Percentiles rank a stretch among this genome's conserved stretches.
phyloP scores from a whole-genome alignment of 441 rosid species.

The Euphorbia schlechtendalii region DNA sequence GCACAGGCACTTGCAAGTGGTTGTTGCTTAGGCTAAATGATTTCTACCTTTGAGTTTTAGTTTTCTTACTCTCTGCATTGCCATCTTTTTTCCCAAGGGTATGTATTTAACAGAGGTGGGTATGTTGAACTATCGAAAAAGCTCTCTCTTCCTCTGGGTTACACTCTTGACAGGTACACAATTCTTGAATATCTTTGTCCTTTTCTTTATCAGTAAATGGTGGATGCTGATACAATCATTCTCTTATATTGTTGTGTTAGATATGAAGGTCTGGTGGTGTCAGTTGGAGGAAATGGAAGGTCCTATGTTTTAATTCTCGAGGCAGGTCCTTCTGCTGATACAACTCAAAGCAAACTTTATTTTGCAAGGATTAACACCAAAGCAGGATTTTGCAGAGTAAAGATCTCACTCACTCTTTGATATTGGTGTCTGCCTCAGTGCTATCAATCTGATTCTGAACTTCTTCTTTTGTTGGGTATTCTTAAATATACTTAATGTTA shows the following conservation, averaged over 20 bases:
- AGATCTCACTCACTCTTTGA: constrained; percentile 7
- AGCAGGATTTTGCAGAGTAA: constrained; percentile 89
- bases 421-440: neutral
- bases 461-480: neutral
- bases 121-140: constrained; percentile 79
- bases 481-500: constrained; percentile 6
- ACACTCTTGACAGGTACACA: constrained; percentile 83
- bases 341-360: constrained; percentile 77
- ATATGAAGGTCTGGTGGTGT: constrained; percentile 84
- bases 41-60: too few species aligned
- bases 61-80: constrained; percentile 21
- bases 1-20: neutral
- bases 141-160: constrained; percentile 71
- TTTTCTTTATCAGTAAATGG: neutral
- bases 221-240: constrained; percentile 2
- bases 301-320: constrained; percentile 84
- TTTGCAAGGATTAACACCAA: constrained; percentile 84
- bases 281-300: constrained; percentile 97
- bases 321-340: constrained; percentile 90
- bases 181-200: constrained; percentile 5
- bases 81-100: constrained; percentile 43
- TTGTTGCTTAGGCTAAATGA: too few species aligned
- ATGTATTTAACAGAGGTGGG: constrained; percentile 90
- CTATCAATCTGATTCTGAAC: neutral
- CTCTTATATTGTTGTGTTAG: constrained; percentile 30